Base-by-base conservation (phyloP, 2,329 filamentous ascomycete genomes). In the Tolypocladium tropicale region DNA sequence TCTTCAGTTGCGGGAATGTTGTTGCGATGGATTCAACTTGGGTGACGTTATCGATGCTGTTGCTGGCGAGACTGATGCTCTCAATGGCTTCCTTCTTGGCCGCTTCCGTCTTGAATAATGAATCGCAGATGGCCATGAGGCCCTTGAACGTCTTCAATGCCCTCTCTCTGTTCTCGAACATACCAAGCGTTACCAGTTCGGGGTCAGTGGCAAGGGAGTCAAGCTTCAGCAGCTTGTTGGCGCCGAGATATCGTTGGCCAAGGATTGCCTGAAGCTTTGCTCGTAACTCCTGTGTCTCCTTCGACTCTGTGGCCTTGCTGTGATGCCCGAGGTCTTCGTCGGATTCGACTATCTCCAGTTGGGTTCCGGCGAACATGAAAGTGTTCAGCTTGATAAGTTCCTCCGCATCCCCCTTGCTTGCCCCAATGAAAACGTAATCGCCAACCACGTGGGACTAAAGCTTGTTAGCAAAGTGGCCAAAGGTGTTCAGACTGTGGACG, bases 101-200 rank as follows among this genome's bases (percentile, higher is more conserved):
- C 58, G 86, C 78, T 14, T 80, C 68, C 2, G 81, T 85, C 62
- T 86, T 85, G 74, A 96, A 95, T 21, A 87, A 80, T 58, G 83
- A 76, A 54, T 95, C 85, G 68, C 89, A 91, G 51, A 96, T 85
- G 57, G 83, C 84, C 89, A 97, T 95, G 59, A 97, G 78, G 1
- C 89, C 93, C 54, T 89, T 89, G 73, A 97, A 96, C 59, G 96
- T 89, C 70, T 96, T 99, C 60, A 88, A 82, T 50, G 88, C 84
- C 1, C 85, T 85, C 4, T 86, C 83, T 57, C 80, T 82, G 57
- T 76, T 83, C 59, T 84, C 81, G 68, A 95, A 91, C 65, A 93
- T 88, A 39, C 89, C 89, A 71, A 91, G 84, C 46, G 81, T 77
- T 55, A 84, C 77, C 5, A 97, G 80, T 57, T 85, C 82, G 2